Base-by-base conservation (phyloP, 257 asterid species). In the Ophiorrhiza pumila region DNA sequence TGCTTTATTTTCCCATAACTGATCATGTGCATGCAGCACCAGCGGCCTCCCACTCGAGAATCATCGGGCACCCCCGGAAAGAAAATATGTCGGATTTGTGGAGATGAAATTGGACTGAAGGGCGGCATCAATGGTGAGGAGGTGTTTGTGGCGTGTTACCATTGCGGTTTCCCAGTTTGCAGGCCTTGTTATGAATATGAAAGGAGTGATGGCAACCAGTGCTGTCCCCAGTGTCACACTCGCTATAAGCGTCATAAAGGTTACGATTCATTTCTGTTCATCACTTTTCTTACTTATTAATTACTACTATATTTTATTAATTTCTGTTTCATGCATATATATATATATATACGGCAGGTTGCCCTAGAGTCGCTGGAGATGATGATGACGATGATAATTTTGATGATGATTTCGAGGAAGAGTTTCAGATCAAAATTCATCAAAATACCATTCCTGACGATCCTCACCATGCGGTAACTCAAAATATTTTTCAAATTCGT, bases 181-280 rank as follows among this genome's bases (percentile, higher is more conserved):
- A 76, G 75, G 74, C 93, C 92, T 45, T 91, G 97, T 71, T 91
- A 87, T 53, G 91, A 87, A 67, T 89, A 91, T 8, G 94, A 89
- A 86, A 83, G 92, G 75, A 86, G 88, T 27, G 91, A 91, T 64
- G 97, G 97, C 27, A 84, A 83, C 39, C 94, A 84, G 71, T 83
- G 69, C 32, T 91, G 97, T 32, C 96, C 97, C 45, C 96, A 87
- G 15, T 91, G 96, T 76, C 77, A 86, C 69, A 71, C 89, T 45
- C 93, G 90, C 58, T 91, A 87, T 83, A 89, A 86, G 78, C 90
- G 86, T 23, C 88, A 86, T 52, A 89, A 89, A 84, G 97, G 96
- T 90, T 1, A 58, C 20, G 47, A 7, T 29, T 29, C 5, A 46
- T 46, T 13, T 2, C 52, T 7, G 29, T 5, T n/a, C 27, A 20